A percentile compares a stretch with the other conserved stretches of the same genome.
phyloP scores from a whole-genome alignment of 2,329 filamentous ascomycete genomes.

The Calonectria leucothoes region DNA sequence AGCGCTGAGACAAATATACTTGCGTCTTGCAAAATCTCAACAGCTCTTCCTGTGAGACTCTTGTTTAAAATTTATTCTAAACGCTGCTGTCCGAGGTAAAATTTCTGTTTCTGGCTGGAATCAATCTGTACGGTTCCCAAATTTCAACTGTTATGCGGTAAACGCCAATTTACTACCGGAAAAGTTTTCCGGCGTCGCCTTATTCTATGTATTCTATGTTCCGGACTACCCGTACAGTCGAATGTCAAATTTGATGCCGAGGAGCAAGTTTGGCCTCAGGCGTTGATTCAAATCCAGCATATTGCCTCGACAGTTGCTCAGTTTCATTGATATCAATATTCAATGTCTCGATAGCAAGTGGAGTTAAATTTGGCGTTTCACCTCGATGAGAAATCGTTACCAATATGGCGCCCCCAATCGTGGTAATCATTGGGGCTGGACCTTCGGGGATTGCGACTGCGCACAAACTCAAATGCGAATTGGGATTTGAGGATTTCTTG shows the following conservation, averaged over 20 bases:
- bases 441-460: slow-evolving; percentile 3
- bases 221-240: background rate
- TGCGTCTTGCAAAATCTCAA: too few relatives aligned
- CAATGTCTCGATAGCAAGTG: background rate
- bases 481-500: slow-evolving; percentile 6
- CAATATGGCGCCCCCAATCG: background rate
- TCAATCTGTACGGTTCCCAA: background rate
- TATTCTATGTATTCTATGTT: too few relatives aligned
- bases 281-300: background rate
- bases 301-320: background rate
- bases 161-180: background rate
- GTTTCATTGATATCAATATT: background rate
- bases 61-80: too few relatives aligned
- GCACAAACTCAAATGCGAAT: background rate
- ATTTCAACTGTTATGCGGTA: background rate
- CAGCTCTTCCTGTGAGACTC: too few relatives aligned
- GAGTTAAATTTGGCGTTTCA: background rate
- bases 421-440: background rate
- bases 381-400: background rate
- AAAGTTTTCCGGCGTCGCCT: background rate
- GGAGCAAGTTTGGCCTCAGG: background rate
- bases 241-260: background rate
- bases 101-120: background rate
- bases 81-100: background rate
- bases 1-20: background rate